Base-by-base conservation (phyloP, 306 rosid species). In the Glycine tomentella region DNA sequence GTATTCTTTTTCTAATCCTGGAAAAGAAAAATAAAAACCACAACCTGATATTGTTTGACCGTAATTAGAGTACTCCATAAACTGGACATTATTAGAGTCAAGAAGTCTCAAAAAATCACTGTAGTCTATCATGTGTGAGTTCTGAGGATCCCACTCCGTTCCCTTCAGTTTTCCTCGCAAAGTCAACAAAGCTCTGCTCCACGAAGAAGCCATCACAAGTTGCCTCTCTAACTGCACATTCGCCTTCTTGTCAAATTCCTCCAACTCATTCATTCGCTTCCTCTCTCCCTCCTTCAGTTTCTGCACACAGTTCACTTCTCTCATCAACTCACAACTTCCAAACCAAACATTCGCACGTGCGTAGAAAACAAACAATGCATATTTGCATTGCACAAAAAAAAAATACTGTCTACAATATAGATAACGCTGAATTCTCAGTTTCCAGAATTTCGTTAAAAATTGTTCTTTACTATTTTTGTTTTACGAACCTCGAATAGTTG, bases 81-180 rank as follows among this genome's bases (percentile, higher is more conserved):
- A 90, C 87, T 87, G 97, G 31, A 89, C 99, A 76, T 85, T 90
- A 69, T 90, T 91, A 12, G 98, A 89, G 74, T 90, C 86, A 58
- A 95, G 96, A 75, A 95, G 88, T 82, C 81, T 91, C 94, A 77
- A 77, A 84, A 95, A 95, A 86, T 93, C 94, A 53, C 98, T 93
- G 62, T 85, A 95, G 65, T 89, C 88, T 79, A 95, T 95, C 87
- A 78, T 84, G 80, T 93, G 97, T 6, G 99, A 95, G 80, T 86
- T 89, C 81, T 90, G 97, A 45, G 98, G 99, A 89, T 95, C 99
- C 93, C 93, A 91, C 76, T 95, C 97, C 2, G 97, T 89, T 76
- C 98, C 99, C 87, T 83, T 93, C 56, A 95, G 82, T 86, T 93
- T 93, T 65, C 98, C 97, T 0, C 96, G 90, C 83, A 86, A 42